Evolutionary conservation across 2,329 filamentous ascomycete species (phyloP).

Genomic region (Neonectria hederae): DNA sequence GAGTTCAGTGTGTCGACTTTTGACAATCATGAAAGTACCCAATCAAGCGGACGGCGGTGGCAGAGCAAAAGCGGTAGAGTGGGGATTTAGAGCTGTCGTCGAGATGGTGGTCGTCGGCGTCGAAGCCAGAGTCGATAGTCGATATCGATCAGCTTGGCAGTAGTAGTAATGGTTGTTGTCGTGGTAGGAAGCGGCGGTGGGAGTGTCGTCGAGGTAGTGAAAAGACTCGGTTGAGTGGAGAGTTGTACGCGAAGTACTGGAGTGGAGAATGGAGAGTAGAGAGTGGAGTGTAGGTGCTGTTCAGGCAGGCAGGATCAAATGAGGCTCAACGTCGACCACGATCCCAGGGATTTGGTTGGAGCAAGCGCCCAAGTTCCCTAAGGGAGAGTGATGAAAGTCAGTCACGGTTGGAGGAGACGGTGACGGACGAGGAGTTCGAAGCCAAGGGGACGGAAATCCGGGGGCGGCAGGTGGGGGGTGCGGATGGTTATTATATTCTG

Average conservation of each 20-base stretch:
- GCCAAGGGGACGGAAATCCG: slow-evolving; percentile 45
- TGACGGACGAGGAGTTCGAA: slow-evolving; percentile 37
- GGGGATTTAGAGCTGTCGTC: slow-evolving; percentile 30
- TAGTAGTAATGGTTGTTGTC: slow-evolving; percentile 5
- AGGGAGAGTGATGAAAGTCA: slow-evolving; percentile 22
- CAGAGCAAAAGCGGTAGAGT: slow-evolving; percentile 34
- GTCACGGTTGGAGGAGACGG: slow-evolving; percentile 27
- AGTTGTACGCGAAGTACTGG: background rate
- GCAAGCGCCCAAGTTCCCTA: slow-evolving; percentile 32
- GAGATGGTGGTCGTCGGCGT: slow-evolving; percentile 21
- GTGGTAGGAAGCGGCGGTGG: slow-evolving; percentile 13
- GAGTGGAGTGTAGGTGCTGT: slow-evolving; percentile 24
- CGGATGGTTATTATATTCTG: slow-evolving; percentile 47
- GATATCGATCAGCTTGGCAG: background rate
- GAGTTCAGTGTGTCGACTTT: slow-evolving; percentile 15
- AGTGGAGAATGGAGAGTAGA: slow-evolving; percentile 18
- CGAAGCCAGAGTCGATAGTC: slow-evolving; percentile 5
- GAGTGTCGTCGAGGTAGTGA: slow-evolving; percentile 22
- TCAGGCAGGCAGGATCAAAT: slow-evolving; percentile 21
- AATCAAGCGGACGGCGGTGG: slow-evolving; percentile 20
- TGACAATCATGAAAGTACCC: slow-evolving; percentile 32
- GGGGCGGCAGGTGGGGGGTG: slow-evolving; percentile 44
- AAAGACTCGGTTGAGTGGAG: slow-evolving; percentile 17
- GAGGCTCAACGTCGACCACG: slow-evolving; percentile 36
- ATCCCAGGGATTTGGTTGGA: slow-evolving; percentile 32